Evolutionary conservation across 305 asterid species (phyloP).

Genomic region (Fraxinus dipetala): DNA sequence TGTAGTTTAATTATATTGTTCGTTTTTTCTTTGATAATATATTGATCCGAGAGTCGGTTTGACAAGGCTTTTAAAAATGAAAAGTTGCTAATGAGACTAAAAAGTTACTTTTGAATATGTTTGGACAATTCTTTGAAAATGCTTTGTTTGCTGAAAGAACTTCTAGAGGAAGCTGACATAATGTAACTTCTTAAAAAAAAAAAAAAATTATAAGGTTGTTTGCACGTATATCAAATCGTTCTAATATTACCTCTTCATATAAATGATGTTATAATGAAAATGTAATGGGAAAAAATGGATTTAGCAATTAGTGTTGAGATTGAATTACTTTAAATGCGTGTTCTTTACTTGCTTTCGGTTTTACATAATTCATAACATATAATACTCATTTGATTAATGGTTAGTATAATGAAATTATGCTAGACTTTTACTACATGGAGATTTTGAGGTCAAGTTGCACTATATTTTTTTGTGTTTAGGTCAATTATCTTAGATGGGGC

Average conservation of each 20-base stretch:
- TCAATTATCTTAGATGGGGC: conserved; percentile 22
- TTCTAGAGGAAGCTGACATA: neutral
- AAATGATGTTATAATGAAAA: too few relatives aligned
- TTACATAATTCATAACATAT: neutral
- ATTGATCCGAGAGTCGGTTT: neutral
- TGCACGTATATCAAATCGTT: too few relatives aligned
- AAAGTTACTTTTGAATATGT: neutral
- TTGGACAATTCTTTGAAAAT: neutral
- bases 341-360: neutral
- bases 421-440: conserved; percentile 17
- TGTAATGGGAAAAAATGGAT: too few relatives aligned
- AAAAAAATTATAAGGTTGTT: too few relatives aligned
- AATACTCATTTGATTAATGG: neutral
- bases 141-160: neutral
- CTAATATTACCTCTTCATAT: too few relatives aligned
- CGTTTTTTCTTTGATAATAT: neutral
- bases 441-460: conserved; percentile 23
- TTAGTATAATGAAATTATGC: neutral
- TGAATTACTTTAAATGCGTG: too few relatives aligned
- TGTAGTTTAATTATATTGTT: neutral
- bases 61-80: neutral
- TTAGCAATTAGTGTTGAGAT: too few relatives aligned
- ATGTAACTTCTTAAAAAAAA: too few relatives aligned
- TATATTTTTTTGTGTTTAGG: conserved; percentile 1
- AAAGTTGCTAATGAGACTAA: neutral